Evolutionary conservation across 2,329 filamentous ascomycete species (phyloP), one percentile per base, ranked within the genome.

Genomic region (Aspergillus clavatus): DNA sequence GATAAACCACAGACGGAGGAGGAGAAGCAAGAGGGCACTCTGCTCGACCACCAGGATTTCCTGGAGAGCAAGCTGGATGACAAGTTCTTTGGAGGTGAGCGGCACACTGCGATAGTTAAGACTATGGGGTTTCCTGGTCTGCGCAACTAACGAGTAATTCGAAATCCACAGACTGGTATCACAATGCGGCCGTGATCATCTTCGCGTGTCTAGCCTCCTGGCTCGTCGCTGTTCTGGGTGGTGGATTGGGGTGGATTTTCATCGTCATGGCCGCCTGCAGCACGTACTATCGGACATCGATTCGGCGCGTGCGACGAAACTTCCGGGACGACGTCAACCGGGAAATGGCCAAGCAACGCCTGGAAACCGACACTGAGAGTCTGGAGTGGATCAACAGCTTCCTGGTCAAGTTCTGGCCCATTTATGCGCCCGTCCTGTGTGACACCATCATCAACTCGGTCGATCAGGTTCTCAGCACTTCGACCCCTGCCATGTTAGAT

Each of bases 151-250:
- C n/a, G n/a, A n/a, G n/a, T n/a, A n/a, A n/a, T n/a, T n/a, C n/a
- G n/a, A n/a, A n/a, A n/a, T n/a, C n/a, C n/a, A n/a, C n/a, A 88
- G 89, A 97, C 66, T 98, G 93, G 93, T 98, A 97, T 68, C 90
- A 98, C 69, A 98, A 98, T 67, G 83, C 90, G 2, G 93, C 77
- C n/a, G 74, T 98, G 50, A 96, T 98, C 62, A 77, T 91, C 54
- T 96, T 98, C 63, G 89, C 91, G 41, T 96, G 89, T 63, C 74
- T 98, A 42, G 75, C 81, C 23, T 95, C 91, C 18, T 98, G 91
- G 90, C 77, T 95, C 3, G 77, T 96, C 28, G 91, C 90, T 23
- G 77, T 91, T 16, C 75, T 98, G 7, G 93, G 94, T 35, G 93
- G 93, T 49, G 93, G 93, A 18, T 76, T 98, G 11, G 90, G 81